Percentiles rank a stretch among this genome's conserved stretches.
phyloP scores from a whole-genome alignment of 2,329 filamentous ascomycete species.

The Epichloe gansuensis region DNA sequence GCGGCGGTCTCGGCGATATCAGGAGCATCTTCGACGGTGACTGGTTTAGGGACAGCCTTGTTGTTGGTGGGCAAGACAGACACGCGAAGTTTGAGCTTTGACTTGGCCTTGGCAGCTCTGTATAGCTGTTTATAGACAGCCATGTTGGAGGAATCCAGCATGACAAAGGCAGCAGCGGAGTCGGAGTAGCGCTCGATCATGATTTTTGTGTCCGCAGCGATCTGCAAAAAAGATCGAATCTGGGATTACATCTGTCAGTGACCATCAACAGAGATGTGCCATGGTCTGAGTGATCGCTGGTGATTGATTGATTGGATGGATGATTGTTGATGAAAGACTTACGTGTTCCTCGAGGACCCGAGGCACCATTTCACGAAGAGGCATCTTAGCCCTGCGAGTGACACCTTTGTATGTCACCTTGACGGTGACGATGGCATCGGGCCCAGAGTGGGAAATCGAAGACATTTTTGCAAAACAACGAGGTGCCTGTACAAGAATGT shows the following conservation, averaged over 20 bases:
- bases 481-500: neutral
- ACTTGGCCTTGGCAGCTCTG: constrained; percentile 92
- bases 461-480: constrained; percentile 13
- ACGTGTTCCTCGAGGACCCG: constrained; percentile 72
- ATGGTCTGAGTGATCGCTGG: neutral
- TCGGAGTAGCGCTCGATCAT: constrained; percentile 91
- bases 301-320: neutral
- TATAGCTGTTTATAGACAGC: constrained; percentile 94
- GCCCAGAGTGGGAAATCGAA: constrained; percentile 10
- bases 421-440: constrained; percentile 50
- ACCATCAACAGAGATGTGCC: neutral
- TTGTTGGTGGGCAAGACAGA: constrained; percentile 30
- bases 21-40: constrained; percentile 38
- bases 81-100: constrained; percentile 83
- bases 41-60: constrained; percentile 24
- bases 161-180: constrained; percentile 69
- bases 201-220: constrained; percentile 25
- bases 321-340: constrained; percentile 26
- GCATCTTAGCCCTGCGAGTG: constrained; percentile 77
- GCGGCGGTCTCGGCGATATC: constrained; percentile 23
- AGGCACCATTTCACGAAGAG: constrained; percentile 69
- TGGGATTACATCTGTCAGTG: constrained; percentile 6
- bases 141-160: constrained; percentile 62
- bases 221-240: constrained; percentile 25
- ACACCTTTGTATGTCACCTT: constrained; percentile 69